Conservation (phyloP, 1,284 basidiomycete species). For the Rhodotorula sp. region DNA sequence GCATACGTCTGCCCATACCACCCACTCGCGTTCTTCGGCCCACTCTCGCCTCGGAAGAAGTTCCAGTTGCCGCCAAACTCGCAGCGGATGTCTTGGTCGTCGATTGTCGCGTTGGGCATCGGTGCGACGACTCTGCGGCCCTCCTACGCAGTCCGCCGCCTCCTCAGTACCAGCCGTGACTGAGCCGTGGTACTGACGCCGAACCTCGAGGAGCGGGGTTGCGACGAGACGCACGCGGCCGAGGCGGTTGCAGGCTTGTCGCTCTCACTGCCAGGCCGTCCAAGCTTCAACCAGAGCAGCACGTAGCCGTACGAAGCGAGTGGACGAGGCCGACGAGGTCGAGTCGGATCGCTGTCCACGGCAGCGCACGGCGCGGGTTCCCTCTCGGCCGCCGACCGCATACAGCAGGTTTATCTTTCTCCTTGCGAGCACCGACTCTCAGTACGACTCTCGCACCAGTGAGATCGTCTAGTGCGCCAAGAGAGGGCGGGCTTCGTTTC, state of each 20-base stretch:
- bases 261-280: too few species aligned
- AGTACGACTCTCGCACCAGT: neutral
- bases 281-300: neutral
- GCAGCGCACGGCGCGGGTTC: too few species aligned
- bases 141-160: too few species aligned
- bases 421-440: neutral
- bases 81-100: constrained; percentile 6
- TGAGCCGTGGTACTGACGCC: too few species aligned
- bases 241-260: too few species aligned
- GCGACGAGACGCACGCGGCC: too few species aligned
- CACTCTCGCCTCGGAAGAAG: neutral
- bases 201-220: too few species aligned
- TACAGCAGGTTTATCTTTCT: too few species aligned
- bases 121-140: too few species aligned
- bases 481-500: too few species aligned
- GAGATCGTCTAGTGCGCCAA: neutral
- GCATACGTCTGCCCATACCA: constrained; percentile 2
- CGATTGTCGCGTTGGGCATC: neutral
- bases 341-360: too few species aligned
- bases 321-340: neutral
- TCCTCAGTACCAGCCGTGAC: too few species aligned
- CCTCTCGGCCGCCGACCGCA: neutral
- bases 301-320: neutral
- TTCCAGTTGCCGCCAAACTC: constrained; percentile 8
- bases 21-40: neutral